Percentiles rank a stretch among this genome's conserved stretches.
These are phyloP conservation scores for Patellaria atrata DNA, from an alignment of 495 filamentous ascomycete species.

Conservation along the genomic window DNA sequence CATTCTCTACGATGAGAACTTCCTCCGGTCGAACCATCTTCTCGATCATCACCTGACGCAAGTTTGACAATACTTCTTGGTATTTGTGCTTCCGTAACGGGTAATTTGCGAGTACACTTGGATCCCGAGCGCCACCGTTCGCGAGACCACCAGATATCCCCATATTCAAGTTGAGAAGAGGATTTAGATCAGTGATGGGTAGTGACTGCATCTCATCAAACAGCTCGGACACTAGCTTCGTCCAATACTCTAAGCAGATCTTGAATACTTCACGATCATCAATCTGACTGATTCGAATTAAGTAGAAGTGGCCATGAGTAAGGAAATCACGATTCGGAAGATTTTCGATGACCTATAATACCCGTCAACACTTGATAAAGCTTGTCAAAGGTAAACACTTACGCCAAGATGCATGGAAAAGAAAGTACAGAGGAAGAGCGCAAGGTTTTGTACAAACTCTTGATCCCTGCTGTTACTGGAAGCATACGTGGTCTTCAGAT, in stretches of 20 bases:
- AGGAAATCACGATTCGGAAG: constrained; percentile 89
- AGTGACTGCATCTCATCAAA: constrained; percentile 98
- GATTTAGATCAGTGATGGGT: constrained; percentile 81
- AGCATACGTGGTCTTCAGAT: constrained; percentile 77
- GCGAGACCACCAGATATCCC: constrained; percentile 52
- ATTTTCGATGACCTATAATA: constrained; percentile 74
- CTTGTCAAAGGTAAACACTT: constrained; percentile 25
- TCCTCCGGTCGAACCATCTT: constrained; percentile 98
- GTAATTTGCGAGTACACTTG: constrained; percentile 64
- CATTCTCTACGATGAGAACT: constrained; percentile 98
- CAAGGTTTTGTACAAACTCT: constrained; percentile 93
- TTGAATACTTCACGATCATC: constrained; percentile 99
- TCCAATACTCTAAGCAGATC: constrained; percentile 98
- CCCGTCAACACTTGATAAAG: constrained; percentile 5
- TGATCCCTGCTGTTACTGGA: constrained; percentile 87
- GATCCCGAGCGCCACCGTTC: constrained; percentile 74
- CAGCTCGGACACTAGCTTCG: constrained; percentile 91
- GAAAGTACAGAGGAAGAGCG: constrained; percentile 91
- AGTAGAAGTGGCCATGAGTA: constrained; percentile 89
- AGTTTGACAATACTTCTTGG: constrained; percentile 77
- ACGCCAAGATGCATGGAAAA: constrained; percentile 83
- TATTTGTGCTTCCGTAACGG: constrained; percentile 97
- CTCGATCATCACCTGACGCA: constrained; percentile 97
- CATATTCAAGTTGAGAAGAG: constrained; percentile 67
- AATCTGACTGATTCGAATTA: constrained; percentile 95